Percentiles rank a stretch among this genome's conserved stretches.
phyloP scores from a whole-genome alignment of 2,329 filamentous ascomycete genomes.

The Monosporascus sp. region DNA sequence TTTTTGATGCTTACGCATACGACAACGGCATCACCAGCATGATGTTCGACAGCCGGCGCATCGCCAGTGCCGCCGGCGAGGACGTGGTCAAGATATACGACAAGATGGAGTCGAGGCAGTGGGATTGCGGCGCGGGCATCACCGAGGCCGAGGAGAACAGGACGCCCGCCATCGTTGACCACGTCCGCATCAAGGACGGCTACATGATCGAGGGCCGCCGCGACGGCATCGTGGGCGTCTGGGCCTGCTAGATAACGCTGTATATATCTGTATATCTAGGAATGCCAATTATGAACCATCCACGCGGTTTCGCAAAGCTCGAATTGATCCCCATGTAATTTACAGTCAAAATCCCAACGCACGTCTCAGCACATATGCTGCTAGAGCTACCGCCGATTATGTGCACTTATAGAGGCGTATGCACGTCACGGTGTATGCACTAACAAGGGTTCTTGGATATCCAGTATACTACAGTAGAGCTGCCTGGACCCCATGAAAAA shows the following conservation, averaged over 20 bases:
- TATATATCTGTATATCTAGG: not conserved
- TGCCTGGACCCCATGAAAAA: too few species aligned
- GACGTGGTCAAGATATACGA: slow-evolving; percentile 97
- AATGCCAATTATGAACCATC: not conserved
- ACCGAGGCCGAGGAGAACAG: slow-evolving; percentile 61
- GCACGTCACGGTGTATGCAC: too few species aligned
- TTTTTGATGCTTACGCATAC: slow-evolving; percentile 94
- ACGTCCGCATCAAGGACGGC: slow-evolving; percentile 85
- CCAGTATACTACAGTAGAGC: too few species aligned
- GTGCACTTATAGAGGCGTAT: too few species aligned
- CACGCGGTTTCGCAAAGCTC: too few species aligned
- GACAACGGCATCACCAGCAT: slow-evolving; percentile 87
- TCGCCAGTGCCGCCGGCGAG: slow-evolving; percentile 85
- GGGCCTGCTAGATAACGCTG: slow-evolving; percentile 39
- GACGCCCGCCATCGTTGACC: slow-evolving; percentile 67
- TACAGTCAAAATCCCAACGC: too few species aligned
- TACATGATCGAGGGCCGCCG: slow-evolving; percentile 87
- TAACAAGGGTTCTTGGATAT: too few species aligned
- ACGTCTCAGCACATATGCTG: too few species aligned
- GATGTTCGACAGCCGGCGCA: slow-evolving; percentile 92
- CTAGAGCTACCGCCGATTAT: too few species aligned
- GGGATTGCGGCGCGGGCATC: slow-evolving; percentile 88
- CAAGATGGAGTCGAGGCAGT: slow-evolving; percentile 91
- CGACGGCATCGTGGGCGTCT: slow-evolving; percentile 85
- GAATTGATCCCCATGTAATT: too few species aligned